Percentiles rank a stretch among this genome's conserved stretches.
Evolutionary conservation across 768 basidiomycete genomes (phyloP).

Genomic region (Hebeloma cylindrosporum): DNA sequence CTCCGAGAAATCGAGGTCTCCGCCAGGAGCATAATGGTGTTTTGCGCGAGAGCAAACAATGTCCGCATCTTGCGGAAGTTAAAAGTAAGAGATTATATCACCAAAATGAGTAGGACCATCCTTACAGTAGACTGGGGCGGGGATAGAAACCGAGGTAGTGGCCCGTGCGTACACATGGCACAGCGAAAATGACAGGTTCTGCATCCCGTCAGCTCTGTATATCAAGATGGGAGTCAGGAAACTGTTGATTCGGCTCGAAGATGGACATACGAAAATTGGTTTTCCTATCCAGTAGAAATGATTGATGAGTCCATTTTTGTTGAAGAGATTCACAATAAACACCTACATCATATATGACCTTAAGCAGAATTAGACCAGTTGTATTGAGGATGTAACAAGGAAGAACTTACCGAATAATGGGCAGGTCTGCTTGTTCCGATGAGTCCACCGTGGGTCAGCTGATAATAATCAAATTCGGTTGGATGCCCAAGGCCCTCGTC

Average conservation of each 20-base stretch:
- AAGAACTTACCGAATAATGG: constrained; percentile 48
- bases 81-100: not conserved
- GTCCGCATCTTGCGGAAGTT: constrained; percentile 62
- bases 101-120: constrained; percentile 14
- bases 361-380: constrained; percentile 13
- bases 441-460: constrained; percentile 75
- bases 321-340: too few species aligned
- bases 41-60: constrained; percentile 81
- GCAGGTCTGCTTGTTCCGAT: constrained; percentile 67
- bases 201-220: constrained; percentile 61
- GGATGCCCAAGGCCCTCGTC: constrained; percentile 72
- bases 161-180: constrained; percentile 82
- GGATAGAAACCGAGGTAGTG: constrained; percentile 83
- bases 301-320: too few species aligned
- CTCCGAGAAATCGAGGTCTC: constrained; percentile 59
- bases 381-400: too few species aligned
- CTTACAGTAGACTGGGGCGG: constrained; percentile 83
- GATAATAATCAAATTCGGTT: constrained; percentile 75
- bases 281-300: too few species aligned
- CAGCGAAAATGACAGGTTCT: constrained; percentile 66
- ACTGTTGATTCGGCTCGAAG: not conserved
- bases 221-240: not conserved
- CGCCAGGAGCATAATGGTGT: constrained; percentile 73
- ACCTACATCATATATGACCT: constrained; percentile 46
- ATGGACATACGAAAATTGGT: constrained; percentile 53